A percentile compares a stretch with the other conserved stretches of the same genome.
These are phyloP conservation scores for Cytauxzoon felis DNA, from an alignment of 169 alveolate species.

Conservation along the genomic window DNA sequence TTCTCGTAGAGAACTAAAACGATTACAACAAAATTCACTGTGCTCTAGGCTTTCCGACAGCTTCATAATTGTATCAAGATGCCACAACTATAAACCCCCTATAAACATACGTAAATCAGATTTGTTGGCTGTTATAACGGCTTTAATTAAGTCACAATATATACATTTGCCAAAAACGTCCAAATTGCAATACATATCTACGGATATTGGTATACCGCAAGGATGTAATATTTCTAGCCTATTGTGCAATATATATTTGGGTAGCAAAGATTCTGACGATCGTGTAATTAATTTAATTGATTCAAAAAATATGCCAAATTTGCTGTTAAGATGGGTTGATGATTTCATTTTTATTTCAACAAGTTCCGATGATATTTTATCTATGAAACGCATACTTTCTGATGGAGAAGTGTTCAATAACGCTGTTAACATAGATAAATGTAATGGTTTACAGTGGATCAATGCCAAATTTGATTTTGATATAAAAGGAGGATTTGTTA, in stretches of 20 bases:
- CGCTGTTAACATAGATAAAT: conserved; percentile 11
- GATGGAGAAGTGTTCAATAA: conserved; percentile 14
- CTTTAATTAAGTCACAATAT: conserved; percentile 3
- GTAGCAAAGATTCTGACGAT: conserved; percentile 12
- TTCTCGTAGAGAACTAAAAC: not conserved
- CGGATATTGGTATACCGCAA: conserved; percentile 55
- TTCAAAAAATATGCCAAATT: conserved; percentile 7
- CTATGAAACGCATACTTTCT: conserved; percentile 18
- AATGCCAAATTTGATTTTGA: conserved; percentile 54
- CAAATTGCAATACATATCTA: not conserved
- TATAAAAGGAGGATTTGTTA: conserved; percentile 12
- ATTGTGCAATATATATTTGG: conserved; percentile 43
- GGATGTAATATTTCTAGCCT: conserved; percentile 61
- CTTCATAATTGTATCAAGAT: conserved; percentile 5
- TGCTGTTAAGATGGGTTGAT: conserved; percentile 61
- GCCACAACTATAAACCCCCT: not conserved
- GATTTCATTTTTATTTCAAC: conserved; percentile 54
- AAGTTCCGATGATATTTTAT: conserved; percentile 14
- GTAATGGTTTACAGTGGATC: conserved; percentile 25
- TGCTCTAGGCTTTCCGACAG: conserved; percentile 4
- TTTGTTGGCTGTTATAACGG: conserved; percentile 22
- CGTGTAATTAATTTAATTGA: not conserved
- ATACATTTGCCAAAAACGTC: conserved; percentile 26
- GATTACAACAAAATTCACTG: not conserved
- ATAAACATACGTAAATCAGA: conserved; percentile 9